Base-by-base conservation (phyloP, 2,329 filamentous ascomycete genomes). In the Hypocrella siamensis region DNA sequence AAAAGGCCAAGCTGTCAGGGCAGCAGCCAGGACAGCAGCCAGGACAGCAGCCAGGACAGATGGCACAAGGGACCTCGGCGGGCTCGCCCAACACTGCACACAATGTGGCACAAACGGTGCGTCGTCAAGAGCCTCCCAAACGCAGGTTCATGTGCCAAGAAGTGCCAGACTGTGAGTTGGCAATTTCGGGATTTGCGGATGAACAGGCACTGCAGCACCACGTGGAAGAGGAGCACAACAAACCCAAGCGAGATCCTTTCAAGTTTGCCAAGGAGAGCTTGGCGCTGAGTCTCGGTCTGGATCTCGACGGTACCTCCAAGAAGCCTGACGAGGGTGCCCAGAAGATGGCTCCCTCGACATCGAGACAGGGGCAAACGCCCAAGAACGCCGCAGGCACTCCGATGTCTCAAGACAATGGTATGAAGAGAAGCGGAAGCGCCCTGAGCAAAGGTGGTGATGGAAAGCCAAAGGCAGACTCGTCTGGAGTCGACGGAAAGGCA, bases 191-290 rank as follows among this genome's bases (percentile, higher is more conserved):
- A 0, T 76, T 75, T 40, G 43, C 60, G 3, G 69, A 52, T 6
- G 65, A 75, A 38, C 67, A 74, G 40, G 61, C 61, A 10, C 55
- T 65, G 30, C 60, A 63, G 33, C 45, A 51, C 9, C 73, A 78
- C 42, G 49, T 61, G 6, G 56, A 68, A n/a, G 66, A 75, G 35
- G 70, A 75, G 45, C 73, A 78, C 40, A 51, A 60, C 16, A 66
- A 63, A 44, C 71, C 71, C 5, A 52, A 56, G 26, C 56, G 69
- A 38, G 54, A 77, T 36, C 70, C 73, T 3, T 27, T 60, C 34
- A 65, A 64, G 39, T 78, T 65, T 43, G 52, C 58, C 12, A 43
- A 56, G 31, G 68, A 72, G 31, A 62, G 57, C 29, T 45, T 75
- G 21, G 60, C 63, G 1, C 40, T 56, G 11, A 51, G 55, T 0